Percentiles rank a stretch among this genome's conserved stretches.
Conservation (phyloP, 73 alveolate genomes). For the Paramecium tetraurelia region DNA sequence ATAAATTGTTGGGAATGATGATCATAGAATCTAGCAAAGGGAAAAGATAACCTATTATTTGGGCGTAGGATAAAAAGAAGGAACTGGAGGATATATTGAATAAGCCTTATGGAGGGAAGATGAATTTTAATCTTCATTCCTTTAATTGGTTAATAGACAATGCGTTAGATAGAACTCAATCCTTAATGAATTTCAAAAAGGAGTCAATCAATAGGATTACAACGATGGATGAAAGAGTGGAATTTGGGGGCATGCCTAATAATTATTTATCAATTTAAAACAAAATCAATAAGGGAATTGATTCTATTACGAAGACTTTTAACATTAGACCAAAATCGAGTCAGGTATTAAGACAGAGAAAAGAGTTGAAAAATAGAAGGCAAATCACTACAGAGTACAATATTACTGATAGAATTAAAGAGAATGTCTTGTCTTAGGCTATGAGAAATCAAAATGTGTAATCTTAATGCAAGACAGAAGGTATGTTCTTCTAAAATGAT, state of each 20-base stretch:
- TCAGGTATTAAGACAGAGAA: neutral
- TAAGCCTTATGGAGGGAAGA: constrained; percentile 45
- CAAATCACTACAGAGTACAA: neutral
- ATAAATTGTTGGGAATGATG: constrained; percentile 41
- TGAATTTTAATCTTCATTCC: constrained; percentile 3
- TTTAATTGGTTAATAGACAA: constrained; percentile 42
- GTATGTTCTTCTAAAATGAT: constrained; percentile 9
- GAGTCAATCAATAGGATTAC: neutral
- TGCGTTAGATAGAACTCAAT: neutral
- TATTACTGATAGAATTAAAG: neutral
- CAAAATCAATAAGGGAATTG: neutral
- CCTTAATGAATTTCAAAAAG: neutral
- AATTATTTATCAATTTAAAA: neutral
- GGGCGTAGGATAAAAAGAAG: constrained; percentile 12
- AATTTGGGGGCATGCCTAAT: neutral
- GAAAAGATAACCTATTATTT: constrained; percentile 1
- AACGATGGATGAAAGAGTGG: neutral
- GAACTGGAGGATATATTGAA: constrained; percentile 26
- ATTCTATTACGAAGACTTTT: neutral
- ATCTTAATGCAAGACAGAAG: neutral
- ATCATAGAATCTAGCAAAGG: constrained; percentile 34
- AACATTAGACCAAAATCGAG: neutral
- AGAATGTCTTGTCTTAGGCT: neutral
- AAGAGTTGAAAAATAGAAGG: constrained; percentile 38
- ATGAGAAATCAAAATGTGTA: neutral